phyloP scores from a whole-genome alignment of 768 basidiomycete species.

The Lactarius hatsudake region DNA sequence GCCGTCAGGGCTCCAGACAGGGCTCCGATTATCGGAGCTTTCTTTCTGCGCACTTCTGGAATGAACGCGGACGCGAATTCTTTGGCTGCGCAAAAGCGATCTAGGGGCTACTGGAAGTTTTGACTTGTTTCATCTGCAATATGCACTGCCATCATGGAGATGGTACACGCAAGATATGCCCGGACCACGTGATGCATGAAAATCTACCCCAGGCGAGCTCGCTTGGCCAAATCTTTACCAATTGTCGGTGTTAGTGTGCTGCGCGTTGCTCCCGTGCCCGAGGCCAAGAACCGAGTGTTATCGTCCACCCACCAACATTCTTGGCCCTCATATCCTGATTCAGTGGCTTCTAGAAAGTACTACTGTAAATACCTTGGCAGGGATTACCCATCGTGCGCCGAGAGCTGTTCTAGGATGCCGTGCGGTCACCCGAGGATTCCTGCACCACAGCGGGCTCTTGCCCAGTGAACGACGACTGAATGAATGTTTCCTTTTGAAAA shows the following conservation, averaged over 20 bases:
- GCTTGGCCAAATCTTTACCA: background rate
- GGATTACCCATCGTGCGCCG: background rate
- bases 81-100: background rate
- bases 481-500: background rate
- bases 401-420: background rate
- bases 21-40: background rate
- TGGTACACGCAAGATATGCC: background rate
- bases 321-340: background rate
- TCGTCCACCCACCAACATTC: background rate
- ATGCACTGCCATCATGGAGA: background rate
- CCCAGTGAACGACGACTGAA: background rate
- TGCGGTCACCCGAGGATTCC: background rate
- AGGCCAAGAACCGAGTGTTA: background rate
- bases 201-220: background rate
- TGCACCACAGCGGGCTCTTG: background rate
- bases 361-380: background rate
- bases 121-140: too few species aligned
- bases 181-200: background rate
- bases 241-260: background rate
- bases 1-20: background rate
- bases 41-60: background rate
- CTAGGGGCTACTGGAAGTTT: too few species aligned
- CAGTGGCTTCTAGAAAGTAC: background rate
- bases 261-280: background rate
- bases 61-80: background rate